A percentile compares a stretch with the other conserved stretches of the same genome.
These are phyloP conservation scores for Arthrobotrys megalospora DNA, from an alignment of 2,329 filamentous ascomycete species.

Conservation along the genomic window DNA sequence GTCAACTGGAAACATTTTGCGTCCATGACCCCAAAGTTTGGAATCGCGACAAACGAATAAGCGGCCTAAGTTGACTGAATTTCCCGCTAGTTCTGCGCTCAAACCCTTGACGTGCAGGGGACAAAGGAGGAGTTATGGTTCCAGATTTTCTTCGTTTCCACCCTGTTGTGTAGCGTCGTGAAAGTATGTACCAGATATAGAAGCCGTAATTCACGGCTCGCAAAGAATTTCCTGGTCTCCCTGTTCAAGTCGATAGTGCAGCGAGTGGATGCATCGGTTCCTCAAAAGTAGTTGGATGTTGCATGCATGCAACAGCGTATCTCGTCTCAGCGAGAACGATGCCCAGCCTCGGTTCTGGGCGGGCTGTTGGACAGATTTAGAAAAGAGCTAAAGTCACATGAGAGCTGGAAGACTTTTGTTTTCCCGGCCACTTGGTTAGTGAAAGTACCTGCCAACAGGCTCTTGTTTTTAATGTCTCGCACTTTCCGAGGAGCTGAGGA, in stretches of 20 bases:
- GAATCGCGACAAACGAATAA: constrained; percentile 61
- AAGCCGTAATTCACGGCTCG: constrained; percentile 49
- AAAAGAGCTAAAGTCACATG: constrained; percentile 44
- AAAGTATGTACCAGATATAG: constrained; percentile 33
- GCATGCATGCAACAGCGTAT: constrained; percentile 47
- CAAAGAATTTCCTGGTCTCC: constrained; percentile 57
- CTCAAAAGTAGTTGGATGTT: constrained; percentile 43
- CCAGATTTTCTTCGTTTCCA: neutral
- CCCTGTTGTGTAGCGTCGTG: constrained; percentile 29
- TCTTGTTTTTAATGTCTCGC: constrained; percentile 40
- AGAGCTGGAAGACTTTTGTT: constrained; percentile 29
- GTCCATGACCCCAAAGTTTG: constrained; percentile 30
- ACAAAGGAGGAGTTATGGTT: constrained; percentile 6
- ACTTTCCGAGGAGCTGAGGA: constrained; percentile 53
- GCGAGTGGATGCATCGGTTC: constrained; percentile 24
- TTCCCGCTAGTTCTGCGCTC: constrained; percentile 47
- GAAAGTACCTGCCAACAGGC: constrained; percentile 11
- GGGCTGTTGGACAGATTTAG: constrained; percentile 55
- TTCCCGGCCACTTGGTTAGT: constrained; percentile 43
- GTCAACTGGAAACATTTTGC: neutral
- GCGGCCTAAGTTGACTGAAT: constrained; percentile 38
- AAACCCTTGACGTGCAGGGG: constrained; percentile 47
- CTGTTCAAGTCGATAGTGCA: constrained; percentile 10
- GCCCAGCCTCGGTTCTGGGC: constrained; percentile 59
- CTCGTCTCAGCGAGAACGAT: constrained; percentile 45